Evolutionary conservation across 169 alveolate genomes (phyloP).

Genomic region (Cryptosporidium sp.): DNA sequence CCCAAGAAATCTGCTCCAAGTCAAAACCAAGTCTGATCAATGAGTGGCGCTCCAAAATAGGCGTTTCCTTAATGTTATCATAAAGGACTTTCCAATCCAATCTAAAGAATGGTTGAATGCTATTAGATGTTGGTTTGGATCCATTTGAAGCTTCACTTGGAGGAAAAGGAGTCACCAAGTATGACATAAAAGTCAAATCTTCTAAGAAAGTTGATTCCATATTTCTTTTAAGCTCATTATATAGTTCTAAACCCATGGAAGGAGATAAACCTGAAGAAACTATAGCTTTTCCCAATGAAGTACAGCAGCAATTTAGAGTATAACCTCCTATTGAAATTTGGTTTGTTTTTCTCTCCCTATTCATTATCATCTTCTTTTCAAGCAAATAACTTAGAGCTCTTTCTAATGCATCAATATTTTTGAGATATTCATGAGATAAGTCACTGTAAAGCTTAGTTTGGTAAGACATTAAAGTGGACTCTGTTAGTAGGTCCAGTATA

Average conservation of each 20-base stretch:
- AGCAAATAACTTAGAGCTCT: constrained; percentile 13
- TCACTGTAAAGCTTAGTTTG: constrained; percentile 15
- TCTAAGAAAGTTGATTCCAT: neutral
- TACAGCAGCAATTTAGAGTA: constrained; percentile 15
- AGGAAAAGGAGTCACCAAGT: constrained; percentile 58
- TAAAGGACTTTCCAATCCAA: constrained; percentile 48
- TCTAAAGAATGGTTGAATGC: constrained; percentile 22
- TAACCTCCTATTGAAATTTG: constrained; percentile 1
- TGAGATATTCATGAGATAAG: neutral
- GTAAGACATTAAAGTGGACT: constrained; percentile 41
- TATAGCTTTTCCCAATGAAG: constrained; percentile 35
- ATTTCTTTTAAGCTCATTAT: constrained; percentile 7
- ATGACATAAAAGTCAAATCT: constrained; percentile 16
- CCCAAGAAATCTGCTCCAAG: constrained; percentile 36
- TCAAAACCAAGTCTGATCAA: constrained; percentile 49
- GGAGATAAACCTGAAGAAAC: constrained; percentile 70
- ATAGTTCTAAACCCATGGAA: constrained; percentile 32
- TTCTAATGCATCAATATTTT: neutral
- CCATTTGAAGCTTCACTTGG: neutral
- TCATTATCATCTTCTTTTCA: constrained; percentile 20
- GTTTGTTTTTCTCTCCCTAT: neutral
- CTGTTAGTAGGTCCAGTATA: constrained; percentile 23
- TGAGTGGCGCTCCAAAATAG: constrained; percentile 42
- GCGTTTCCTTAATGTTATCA: neutral
- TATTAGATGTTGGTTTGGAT: neutral